Conservation (phyloP, 129 eudicot genomes). For the Tagetes erecta region DNA sequence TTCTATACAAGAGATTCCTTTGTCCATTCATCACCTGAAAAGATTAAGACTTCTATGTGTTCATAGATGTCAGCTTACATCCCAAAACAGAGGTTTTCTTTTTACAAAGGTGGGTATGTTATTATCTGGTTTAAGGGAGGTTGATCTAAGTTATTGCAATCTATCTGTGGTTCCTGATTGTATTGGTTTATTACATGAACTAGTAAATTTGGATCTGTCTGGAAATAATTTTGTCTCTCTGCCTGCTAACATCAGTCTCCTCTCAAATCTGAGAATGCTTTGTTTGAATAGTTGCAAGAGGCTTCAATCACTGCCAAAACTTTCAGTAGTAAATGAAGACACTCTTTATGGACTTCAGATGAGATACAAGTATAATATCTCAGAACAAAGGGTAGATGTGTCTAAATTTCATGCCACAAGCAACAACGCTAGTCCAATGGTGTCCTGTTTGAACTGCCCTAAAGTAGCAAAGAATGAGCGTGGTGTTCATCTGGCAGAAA, state of each 20-base stretch:
- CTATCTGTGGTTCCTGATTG: slow-evolving; percentile 19
- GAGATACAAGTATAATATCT: slow-evolving; percentile 3
- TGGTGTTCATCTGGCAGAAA: background rate
- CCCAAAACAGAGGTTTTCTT: slow-evolving; percentile 1
- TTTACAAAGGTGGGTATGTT: background rate
- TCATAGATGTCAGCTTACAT: background rate
- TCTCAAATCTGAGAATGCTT: slow-evolving; percentile 19
- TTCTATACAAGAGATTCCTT: slow-evolving; percentile 6
- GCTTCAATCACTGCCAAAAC: slow-evolving; percentile 23
- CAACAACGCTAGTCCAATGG: slow-evolving; percentile 1
- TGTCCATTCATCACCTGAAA: background rate
- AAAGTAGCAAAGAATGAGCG: background rate
- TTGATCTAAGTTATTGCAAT: slow-evolving; percentile 27
- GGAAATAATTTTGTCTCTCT: slow-evolving; percentile 16
- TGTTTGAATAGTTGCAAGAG: slow-evolving; percentile 22
- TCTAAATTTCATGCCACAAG: slow-evolving; percentile 13
- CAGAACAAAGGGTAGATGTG: background rate
- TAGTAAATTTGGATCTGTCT: slow-evolving; percentile 13
- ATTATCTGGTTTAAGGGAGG: slow-evolving; percentile 4
- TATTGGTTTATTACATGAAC: background rate
- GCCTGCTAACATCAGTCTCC: slow-evolving; percentile 10
- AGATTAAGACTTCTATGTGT: slow-evolving; percentile 2
- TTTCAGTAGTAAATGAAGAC: slow-evolving; percentile 19
- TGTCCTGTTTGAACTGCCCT: slow-evolving; percentile 25
- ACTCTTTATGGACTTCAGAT: slow-evolving; percentile 11